Conservation (phyloP, 179 eudicot species). For the Silene vulgaris region DNA sequence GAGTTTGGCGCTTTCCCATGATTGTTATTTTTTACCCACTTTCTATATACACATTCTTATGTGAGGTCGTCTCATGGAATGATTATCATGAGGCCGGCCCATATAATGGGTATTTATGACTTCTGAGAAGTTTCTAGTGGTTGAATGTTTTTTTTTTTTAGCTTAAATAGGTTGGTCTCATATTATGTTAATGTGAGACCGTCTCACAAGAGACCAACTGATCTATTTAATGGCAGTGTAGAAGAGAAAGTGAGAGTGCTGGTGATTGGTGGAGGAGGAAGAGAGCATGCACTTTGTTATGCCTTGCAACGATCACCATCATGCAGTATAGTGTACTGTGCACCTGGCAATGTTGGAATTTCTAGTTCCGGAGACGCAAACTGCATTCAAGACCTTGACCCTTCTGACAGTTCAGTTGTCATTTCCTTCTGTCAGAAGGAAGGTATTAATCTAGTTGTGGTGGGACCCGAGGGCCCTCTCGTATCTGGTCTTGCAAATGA, state of each 20-base stretch:
- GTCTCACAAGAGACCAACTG: too few species aligned
- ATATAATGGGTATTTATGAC: too few species aligned
- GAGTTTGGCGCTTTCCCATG: too few species aligned
- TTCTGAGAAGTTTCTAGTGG: too few species aligned
- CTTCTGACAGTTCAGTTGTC: conserved; percentile 63
- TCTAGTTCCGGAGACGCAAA: conserved; percentile 78
- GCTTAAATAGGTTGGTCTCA: neutral
- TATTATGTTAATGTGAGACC: too few species aligned
- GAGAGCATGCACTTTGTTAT: conserved; percentile 92
- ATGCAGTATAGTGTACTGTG: conserved; percentile 62
- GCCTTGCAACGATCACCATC: conserved; percentile 73
- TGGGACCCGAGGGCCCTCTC: conserved; percentile 95
- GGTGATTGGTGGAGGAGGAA: conserved; percentile 96
- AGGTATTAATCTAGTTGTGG: conserved; percentile 73
- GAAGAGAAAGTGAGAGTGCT: conserved; percentile 54
- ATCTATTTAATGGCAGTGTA: conserved; percentile 19
- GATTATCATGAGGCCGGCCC: too few species aligned
- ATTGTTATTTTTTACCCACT: too few species aligned
- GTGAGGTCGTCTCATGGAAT: too few species aligned
- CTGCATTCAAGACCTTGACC: conserved; percentile 58
- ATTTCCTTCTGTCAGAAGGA: conserved; percentile 58
- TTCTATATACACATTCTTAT: too few species aligned
- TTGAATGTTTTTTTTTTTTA: too few species aligned
- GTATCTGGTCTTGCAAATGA: conserved; percentile 91
- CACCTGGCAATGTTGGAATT: conserved; percentile 93